These are phyloP conservation scores for Lentinus brumalis DNA, from an alignment of 768 basidiomycete species.

Conservation along the genomic window DNA sequence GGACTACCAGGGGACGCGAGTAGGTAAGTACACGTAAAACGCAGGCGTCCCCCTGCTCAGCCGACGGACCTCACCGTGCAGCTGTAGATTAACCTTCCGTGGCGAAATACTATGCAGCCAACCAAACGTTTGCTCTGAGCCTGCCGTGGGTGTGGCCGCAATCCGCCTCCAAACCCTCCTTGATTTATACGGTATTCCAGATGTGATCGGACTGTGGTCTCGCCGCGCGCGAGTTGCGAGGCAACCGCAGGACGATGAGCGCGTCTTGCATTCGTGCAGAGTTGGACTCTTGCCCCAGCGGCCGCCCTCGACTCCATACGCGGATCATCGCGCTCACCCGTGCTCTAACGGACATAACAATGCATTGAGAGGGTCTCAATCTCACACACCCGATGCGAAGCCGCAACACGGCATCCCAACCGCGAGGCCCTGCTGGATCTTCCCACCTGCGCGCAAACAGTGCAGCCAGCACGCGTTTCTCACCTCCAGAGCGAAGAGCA, in stretches of 20 bases:
- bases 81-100: no score
- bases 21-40: no score
- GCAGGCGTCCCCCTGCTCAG: no score
- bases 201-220: slow-evolving; percentile 1
- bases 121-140: not conserved
- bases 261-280: no score
- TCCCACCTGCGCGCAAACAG: slow-evolving; percentile 1
- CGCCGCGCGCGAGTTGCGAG: slow-evolving; percentile 1
- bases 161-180: not conserved
- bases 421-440: not conserved
- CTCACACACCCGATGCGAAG: slow-evolving; percentile 1
- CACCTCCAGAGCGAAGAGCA: not conserved
- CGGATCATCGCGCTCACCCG: not conserved
- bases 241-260: not conserved
- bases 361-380: not conserved
- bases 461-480: not conserved
- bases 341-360: not conserved
- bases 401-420: not conserved
- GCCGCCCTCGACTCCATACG: not conserved
- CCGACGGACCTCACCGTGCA: no score
- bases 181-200: not conserved
- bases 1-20: no score
- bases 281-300: no score
- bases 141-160: not conserved
- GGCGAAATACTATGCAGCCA: not conserved